These are phyloP conservation scores for Hyaloscypha variabilis DNA, from an alignment of 495 filamentous ascomycete genomes.

Conservation along the genomic window DNA sequence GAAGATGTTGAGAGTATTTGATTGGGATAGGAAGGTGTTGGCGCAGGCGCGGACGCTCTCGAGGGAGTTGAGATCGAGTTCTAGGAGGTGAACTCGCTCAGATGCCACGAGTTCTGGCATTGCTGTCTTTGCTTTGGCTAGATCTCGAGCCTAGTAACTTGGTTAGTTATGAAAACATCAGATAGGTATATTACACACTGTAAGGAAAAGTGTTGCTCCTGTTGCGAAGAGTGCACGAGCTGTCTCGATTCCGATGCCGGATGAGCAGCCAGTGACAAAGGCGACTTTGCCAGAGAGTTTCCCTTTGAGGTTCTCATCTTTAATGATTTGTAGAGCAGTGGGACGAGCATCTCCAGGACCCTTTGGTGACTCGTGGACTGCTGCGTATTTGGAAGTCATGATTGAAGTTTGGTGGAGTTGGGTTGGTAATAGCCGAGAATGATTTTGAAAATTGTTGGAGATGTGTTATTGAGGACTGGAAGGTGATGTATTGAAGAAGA, in stretches of 20 bases:
- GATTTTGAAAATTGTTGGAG: background rate
- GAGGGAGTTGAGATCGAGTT: background rate
- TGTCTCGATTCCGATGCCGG: background rate
- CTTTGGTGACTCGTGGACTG: background rate
- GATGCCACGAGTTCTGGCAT: background rate
- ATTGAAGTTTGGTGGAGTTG: background rate
- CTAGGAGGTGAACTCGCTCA: background rate
- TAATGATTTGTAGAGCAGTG: conserved; percentile 1
- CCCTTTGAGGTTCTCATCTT: background rate
- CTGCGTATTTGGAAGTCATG: background rate
- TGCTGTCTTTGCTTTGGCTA: background rate
- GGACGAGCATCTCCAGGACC: background rate
- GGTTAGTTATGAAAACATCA: too few species aligned
- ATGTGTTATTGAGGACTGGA: background rate
- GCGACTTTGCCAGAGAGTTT: background rate
- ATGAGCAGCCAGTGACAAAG: conserved; percentile 1
- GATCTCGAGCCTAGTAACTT: background rate
- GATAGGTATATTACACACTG: background rate
- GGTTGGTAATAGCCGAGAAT: background rate
- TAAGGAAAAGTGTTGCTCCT: background rate
- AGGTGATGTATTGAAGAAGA: background rate
- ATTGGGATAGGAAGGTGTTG: background rate
- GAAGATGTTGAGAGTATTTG: conserved; percentile 46
- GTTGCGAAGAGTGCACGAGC: background rate
- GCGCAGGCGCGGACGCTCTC: background rate